Evolutionary conservation across 805 yeast species (phyloP).

Genomic region (Kuraishia piskuri): DNA sequence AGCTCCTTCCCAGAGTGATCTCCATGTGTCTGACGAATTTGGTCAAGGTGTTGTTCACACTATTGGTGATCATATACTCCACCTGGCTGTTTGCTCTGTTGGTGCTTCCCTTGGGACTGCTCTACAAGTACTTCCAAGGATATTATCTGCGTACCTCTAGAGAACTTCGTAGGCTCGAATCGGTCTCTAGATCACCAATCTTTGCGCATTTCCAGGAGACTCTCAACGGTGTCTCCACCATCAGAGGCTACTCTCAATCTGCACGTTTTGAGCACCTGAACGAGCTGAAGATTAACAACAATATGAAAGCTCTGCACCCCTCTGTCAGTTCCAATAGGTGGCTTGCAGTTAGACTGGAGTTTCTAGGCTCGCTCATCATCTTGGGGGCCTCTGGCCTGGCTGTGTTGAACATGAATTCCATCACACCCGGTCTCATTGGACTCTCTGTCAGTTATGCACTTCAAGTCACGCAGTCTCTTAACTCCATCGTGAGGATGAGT

Average conservation of each 20-base stretch:
- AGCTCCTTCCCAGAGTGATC: conserved; percentile 61
- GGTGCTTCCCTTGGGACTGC: conserved; percentile 58
- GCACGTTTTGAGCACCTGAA: conserved; percentile 57
- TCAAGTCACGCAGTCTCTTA: conserved; percentile 86
- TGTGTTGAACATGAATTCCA: conserved; percentile 53
- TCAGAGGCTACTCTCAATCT: conserved; percentile 65
- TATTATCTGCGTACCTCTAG: conserved; percentile 71
- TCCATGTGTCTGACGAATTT: conserved; percentile 57
- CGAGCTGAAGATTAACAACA: conserved; percentile 67
- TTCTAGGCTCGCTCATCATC: conserved; percentile 83
- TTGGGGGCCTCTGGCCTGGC: conserved; percentile 79
- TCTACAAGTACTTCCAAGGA: conserved; percentile 67
- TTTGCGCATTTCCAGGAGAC: conserved; percentile 86
- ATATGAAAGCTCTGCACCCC: conserved; percentile 90
- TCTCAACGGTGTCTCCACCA: conserved; percentile 64
- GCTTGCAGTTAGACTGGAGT: conserved; percentile 92
- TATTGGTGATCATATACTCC: conserved; percentile 71
- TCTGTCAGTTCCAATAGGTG: conserved; percentile 91
- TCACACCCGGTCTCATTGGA: conserved; percentile 94
- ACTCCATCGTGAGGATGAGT: conserved; percentile 98
- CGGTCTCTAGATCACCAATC: conserved; percentile 72
- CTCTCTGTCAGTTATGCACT: conserved; percentile 87
- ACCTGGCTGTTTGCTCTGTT: conserved; percentile 81
- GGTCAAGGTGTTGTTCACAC: conserved; percentile 59
- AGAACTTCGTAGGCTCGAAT: conserved; percentile 76